phyloP scores from a whole-genome alignment of 371 early-diverging fungal genomes.

The Phascolomyces articulosus region DNA sequence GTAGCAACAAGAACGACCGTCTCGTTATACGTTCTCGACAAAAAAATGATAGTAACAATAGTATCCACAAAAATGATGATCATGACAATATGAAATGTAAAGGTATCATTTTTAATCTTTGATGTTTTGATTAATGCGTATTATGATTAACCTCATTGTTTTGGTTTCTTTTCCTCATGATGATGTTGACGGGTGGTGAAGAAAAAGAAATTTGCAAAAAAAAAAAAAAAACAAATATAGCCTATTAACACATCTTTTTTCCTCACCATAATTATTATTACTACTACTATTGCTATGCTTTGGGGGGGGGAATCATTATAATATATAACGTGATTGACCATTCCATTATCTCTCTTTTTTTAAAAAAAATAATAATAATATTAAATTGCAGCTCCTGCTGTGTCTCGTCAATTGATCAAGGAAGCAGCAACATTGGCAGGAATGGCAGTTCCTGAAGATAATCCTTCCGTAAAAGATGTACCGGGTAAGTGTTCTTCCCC shows the following conservation, averaged over 20 bases:
- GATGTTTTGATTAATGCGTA: too few species aligned
- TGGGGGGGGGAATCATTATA: not conserved
- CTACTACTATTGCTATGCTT: not conserved
- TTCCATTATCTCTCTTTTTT: too few species aligned
- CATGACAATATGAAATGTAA: too few species aligned
- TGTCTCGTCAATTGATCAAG: constrained; percentile 13
- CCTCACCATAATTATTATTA: not conserved
- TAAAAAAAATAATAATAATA: too few species aligned
- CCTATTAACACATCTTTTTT: not conserved
- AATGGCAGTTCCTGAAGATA: not conserved
- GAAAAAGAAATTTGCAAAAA: too few species aligned
- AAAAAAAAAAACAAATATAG: too few species aligned
- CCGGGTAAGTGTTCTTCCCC: constrained; percentile 2
- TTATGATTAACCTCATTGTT: too few species aligned
- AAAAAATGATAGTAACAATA: not conserved
- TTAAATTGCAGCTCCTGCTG: not conserved
- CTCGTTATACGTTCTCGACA: not conserved
- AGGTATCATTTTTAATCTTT: too few species aligned
- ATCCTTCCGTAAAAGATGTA: not conserved
- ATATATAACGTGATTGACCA: too few species aligned
- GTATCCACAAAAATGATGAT: not conserved
- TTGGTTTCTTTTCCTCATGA: too few species aligned
- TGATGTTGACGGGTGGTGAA: too few species aligned
- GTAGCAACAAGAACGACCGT: not conserved
- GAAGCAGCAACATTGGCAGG: constrained; percentile 21